phyloP scores from a whole-genome alignment of 306 rosid species.

The Prinsepia uniflora region DNA sequence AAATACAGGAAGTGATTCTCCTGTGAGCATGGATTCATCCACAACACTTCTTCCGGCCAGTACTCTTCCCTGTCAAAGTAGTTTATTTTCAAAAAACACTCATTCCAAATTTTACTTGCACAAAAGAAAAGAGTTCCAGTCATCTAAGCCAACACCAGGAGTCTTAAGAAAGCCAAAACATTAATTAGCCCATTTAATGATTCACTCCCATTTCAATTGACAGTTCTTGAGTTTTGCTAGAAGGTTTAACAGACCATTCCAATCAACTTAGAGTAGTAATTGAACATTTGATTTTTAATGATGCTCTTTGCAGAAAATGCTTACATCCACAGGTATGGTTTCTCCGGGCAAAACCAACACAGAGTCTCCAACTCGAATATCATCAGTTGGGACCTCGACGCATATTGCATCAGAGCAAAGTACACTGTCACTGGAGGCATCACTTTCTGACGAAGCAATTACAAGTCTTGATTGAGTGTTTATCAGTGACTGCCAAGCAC shows the following conservation, averaged over 20 bases:
- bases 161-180: too few relatives aligned
- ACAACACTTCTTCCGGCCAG: slow-evolving; percentile 93
- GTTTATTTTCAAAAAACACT: slow-evolving; percentile 29
- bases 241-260: background rate
- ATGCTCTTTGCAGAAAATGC: slow-evolving; percentile 18
- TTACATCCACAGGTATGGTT: slow-evolving; percentile 91
- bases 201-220: background rate
- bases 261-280: background rate
- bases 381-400: slow-evolving; percentile 86
- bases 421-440: slow-evolving; percentile 54
- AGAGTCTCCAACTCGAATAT: slow-evolving; percentile 87
- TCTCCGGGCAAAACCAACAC: slow-evolving; percentile 95
- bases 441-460: slow-evolving; percentile 65
- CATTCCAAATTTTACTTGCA: slow-evolving; percentile 23
- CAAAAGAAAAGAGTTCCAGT: background rate
- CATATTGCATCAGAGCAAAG: slow-evolving; percentile 71
- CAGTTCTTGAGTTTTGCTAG: background rate
- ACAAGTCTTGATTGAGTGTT: slow-evolving; percentile 93
- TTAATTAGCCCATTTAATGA: background rate
- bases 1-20: slow-evolving; percentile 94
- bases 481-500: slow-evolving; percentile 75
- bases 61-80: slow-evolving; percentile 67
- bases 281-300: background rate
- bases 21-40: slow-evolving; percentile 98
- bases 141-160: too few relatives aligned